These are phyloP conservation scores for Vaccinium myrtillus DNA, from an alignment of 148 eudicot genomes.

Conservation along the genomic window DNA sequence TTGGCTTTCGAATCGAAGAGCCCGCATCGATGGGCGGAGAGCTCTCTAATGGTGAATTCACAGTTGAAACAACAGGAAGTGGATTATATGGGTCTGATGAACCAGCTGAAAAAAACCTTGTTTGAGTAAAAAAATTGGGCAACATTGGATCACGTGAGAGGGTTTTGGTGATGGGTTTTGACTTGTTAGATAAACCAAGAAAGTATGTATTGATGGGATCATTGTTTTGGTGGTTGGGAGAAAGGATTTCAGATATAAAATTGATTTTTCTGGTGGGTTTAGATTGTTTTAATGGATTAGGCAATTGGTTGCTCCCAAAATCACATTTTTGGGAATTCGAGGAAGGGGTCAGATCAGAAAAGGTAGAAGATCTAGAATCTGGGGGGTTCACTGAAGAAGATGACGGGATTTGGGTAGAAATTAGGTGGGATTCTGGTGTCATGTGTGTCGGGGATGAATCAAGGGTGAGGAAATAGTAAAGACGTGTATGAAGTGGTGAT, in stretches of 20 bases:
- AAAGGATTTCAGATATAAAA: background rate
- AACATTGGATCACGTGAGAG: conserved; percentile 5
- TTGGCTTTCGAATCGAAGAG: conserved; percentile 69
- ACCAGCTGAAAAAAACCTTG: conserved; percentile 24
- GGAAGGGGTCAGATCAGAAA: conserved; percentile 5
- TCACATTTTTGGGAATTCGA: background rate
- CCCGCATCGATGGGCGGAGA: conserved; percentile 62
- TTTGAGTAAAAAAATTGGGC: conserved; percentile 11
- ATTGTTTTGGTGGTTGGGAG: background rate
- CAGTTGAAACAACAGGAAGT: conserved; percentile 12
- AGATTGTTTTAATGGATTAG: conserved; percentile 14
- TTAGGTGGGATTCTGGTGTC: background rate
- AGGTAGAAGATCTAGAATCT: background rate
- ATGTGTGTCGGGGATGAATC: conserved; percentile 4
- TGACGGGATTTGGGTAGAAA: background rate
- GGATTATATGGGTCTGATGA: conserved; percentile 15
- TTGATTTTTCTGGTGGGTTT: conserved; percentile 24
- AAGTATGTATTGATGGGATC: conserved; percentile 13
- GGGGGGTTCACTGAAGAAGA: background rate
- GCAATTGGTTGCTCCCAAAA: conserved; percentile 15
- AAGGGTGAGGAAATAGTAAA: conserved; percentile 9
- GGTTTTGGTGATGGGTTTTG: conserved; percentile 20
- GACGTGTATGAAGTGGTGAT: background rate
- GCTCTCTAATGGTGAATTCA: conserved; percentile 21
- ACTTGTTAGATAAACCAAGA: background rate